Evolutionary conservation across 2,329 filamentous ascomycete species (phyloP), one percentile per base, ranked within the genome.

Genomic region (Ophiosphaerella korrae): DNA sequence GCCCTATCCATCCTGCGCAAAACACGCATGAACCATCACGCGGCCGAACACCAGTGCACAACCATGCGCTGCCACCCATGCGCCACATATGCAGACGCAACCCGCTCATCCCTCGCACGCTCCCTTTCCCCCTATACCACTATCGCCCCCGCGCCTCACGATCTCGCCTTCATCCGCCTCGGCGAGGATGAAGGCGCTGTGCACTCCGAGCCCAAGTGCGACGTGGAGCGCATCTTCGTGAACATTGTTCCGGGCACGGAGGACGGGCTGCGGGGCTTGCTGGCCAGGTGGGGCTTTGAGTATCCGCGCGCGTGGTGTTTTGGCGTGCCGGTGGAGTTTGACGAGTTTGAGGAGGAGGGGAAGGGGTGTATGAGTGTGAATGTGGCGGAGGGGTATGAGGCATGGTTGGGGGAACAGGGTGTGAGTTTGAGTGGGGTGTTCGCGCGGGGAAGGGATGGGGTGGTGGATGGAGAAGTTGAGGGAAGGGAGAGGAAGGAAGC

Each of bases 21-120:
- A 74, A 49, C 1, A 50, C 55, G 0, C 55, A 62, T 1, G 64
- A 63, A 9, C 39, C 64, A 7, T 53, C 57, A 8, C 68, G 66
- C 0, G 43, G 40, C 26, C 62, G 18, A 72, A 0, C 79, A 81
- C 48, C 44, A 68, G 0, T 81, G 79, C 45, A 60, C 72, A 0
- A 75, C 73, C 0, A 69, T 80, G 2, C 73, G 76, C 0, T 81
- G 79, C 43, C 58, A 73, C 0, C 76, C 74, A 1, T 82, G 79
- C 46, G 73, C 76, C 1, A 68, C 74, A 5, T 73, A 76, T 0
- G 72, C 76, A 0, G 76, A 78, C 14, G 63, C 65, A 0, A 73
- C 80, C 1, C 69, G 78, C 0, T 45, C 65, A 1, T 60, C 58
- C 5, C 74, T 80, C 4, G 64, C 70, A 0, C 29, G 34, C 0